Conservation (phyloP, 2,329 filamentous ascomycete genomes). For the Keithomyces neogunnii region DNA sequence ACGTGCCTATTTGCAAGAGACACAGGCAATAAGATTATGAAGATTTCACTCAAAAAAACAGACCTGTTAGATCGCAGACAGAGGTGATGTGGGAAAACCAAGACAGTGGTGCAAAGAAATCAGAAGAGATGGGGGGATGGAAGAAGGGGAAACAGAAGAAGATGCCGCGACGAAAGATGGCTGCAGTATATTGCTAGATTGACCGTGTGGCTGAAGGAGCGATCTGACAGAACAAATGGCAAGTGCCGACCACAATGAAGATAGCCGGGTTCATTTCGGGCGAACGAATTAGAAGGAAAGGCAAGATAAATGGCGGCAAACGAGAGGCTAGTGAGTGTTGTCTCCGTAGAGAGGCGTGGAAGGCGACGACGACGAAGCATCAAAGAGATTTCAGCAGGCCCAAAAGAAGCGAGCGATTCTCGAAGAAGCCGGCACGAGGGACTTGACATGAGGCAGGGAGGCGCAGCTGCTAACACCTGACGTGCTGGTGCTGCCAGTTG, state of each 20-base stretch:
- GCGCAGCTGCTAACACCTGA: constrained; percentile 7
- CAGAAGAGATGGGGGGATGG: constrained; percentile 9
- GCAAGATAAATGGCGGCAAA: constrained; percentile 16
- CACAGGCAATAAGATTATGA: constrained; percentile 16
- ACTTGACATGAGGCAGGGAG: not conserved
- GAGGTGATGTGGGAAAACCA: constrained; percentile 15
- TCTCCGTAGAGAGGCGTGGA: not conserved
- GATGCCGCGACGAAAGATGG: constrained; percentile 4
- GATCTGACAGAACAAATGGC: constrained; percentile 9
- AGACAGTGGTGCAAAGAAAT: constrained; percentile 10
- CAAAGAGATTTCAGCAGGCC: not conserved
- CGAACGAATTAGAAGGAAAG: constrained; percentile 13
- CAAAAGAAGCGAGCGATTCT: not conserved
- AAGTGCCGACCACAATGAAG: constrained; percentile 19
- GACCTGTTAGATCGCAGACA: constrained; percentile 19
- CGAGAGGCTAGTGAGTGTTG: constrained; percentile 8
- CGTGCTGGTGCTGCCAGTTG: constrained; percentile 2
- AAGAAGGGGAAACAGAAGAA: constrained; percentile 7
- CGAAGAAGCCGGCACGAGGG: not conserved
- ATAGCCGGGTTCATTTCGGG: constrained; percentile 6
- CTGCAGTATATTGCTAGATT: constrained; percentile 6
- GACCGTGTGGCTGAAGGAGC: constrained; percentile 1
- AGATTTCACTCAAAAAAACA: constrained; percentile 19
- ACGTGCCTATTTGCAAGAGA: constrained; percentile 3
- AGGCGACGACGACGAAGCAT: not conserved